A percentile compares a stretch with the other conserved stretches of the same genome.
phyloP scores from a whole-genome alignment of 805 yeast genomes.

The Suhomyces xylopsoci region DNA sequence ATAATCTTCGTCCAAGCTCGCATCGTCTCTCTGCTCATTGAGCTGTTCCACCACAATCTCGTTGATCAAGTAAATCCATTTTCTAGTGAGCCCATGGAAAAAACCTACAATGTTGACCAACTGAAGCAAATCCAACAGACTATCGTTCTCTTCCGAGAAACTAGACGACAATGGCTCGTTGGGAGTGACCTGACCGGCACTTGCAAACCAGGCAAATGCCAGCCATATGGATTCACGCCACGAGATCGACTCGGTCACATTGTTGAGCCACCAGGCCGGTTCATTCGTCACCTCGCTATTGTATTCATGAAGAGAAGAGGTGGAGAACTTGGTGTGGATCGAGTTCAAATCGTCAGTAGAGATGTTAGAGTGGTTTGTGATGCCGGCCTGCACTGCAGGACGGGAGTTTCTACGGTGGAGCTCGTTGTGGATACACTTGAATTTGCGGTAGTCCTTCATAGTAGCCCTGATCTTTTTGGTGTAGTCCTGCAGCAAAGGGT shows the following conservation, averaged over 20 bases:
- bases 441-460: constrained; percentile 35
- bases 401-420: background rate
- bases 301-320: constrained; percentile 3
- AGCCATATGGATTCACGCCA: constrained; percentile 62
- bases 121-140: constrained; percentile 18
- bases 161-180: background rate
- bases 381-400: constrained; percentile 1
- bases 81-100: constrained; percentile 38
- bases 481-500: constrained; percentile 8
- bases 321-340: constrained; percentile 27
- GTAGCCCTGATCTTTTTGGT: constrained; percentile 26
- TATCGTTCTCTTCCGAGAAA: constrained; percentile 10
- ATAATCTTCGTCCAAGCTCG: background rate
- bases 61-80: constrained; percentile 22
- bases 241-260: constrained; percentile 47
- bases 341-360: constrained; percentile 29
- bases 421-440: constrained; percentile 29
- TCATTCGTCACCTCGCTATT: constrained; percentile 13
- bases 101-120: constrained; percentile 32
- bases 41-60: constrained; percentile 36
- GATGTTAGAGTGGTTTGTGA: constrained; percentile 13
- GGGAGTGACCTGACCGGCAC: constrained; percentile 60
- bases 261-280: constrained; percentile 43
- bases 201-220: constrained; percentile 84
- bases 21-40: constrained; percentile 2